A percentile compares a stretch with the other conserved stretches of the same genome.
Conservation (phyloP, 2,329 filamentous ascomycete species). For the Epichloe gansuensis region DNA sequence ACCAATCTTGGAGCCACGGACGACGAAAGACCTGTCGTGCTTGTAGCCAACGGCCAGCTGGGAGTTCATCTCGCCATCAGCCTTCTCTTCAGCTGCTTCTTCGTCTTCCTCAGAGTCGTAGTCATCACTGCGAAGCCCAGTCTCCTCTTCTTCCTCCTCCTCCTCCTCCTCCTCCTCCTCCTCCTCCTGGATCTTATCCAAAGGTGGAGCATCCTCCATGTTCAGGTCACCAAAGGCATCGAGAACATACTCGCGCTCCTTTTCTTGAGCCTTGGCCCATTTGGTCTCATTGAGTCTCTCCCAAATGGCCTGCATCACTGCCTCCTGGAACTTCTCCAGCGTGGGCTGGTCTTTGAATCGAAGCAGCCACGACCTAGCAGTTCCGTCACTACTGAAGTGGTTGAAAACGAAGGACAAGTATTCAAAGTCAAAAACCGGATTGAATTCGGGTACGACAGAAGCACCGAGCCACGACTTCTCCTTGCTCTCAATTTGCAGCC, state of each 20-base stretch:
- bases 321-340: conserved; percentile 81
- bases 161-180: conserved; percentile 47
- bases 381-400: conserved; percentile 78
- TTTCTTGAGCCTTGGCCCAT: conserved; percentile 86
- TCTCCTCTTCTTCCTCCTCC: conserved; percentile 51
- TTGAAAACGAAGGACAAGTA: conserved; percentile 99
- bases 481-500: conserved; percentile 71
- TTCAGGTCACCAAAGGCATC: conserved; percentile 91
- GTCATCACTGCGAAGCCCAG: conserved; percentile 56
- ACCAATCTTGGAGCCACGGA: conserved; percentile 93
- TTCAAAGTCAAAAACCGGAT: conserved; percentile 97
- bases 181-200: conserved; percentile 34
- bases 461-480: conserved; percentile 80
- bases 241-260: conserved; percentile 85
- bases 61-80: conserved; percentile 75
- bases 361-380: conserved; percentile 89
- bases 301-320: conserved; percentile 91
- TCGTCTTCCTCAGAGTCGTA: conserved; percentile 60
- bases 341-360: conserved; percentile 77
- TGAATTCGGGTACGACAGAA: conserved; percentile 77
- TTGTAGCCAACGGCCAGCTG: conserved; percentile 94
- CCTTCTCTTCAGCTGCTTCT: conserved; percentile 57
- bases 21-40: conserved; percentile 92
- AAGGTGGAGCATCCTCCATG: conserved; percentile 61
- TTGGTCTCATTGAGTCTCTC: conserved; percentile 90